Evolutionary conservation across 768 basidiomycete species (phyloP), one percentile per base, ranked within the genome.

Genomic region (Lyophyllum atratum): DNA sequence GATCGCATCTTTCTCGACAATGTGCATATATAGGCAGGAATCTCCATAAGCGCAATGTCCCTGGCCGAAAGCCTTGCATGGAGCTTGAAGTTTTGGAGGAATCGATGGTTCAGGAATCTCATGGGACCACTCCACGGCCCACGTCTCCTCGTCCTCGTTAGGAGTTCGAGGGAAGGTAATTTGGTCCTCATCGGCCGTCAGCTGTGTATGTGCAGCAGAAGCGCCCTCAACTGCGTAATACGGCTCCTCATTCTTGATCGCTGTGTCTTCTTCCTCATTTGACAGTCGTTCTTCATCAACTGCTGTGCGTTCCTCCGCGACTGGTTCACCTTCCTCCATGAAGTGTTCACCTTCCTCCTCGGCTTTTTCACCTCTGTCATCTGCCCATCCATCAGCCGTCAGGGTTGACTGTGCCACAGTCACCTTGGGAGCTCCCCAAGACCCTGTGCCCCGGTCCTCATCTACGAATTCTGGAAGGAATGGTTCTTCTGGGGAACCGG

Each of bases 1-100:
- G 21, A 6, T 3, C 7, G n/a, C 54, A 25, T 58, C 56, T n/a
- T 49, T 26, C 5, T 56, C 58, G n/a, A 62, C 50, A 29, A 71
- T 59, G 51, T 77, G 76, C 19, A 62, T 52, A 48, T 64, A 72
- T 8, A 8, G 33, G 51, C 76, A 76, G 11, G 46, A 43, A 26
- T 72, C 71, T 12, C 71, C 73, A 11, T 22, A 58, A 11, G 6
- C 10, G 49, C 76, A 77, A 60, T 67, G 63, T 9, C 75, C 75
- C 59, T 77, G 74, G 1, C 70, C 73, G 61, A 68, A 75, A 21
- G 52, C 61, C 54, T 65, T 70, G 59, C 76, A 78, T 22, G 70
- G 71, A 22, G 64, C 55, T 49, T 70, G 59, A 3, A 62, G 59
- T 51, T 66, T 66, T 1, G 37, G 8, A 10, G 49, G 58, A 28